Conservation (phyloP, 306 rosid genomes). For the Cucumis cinereus region DNA sequence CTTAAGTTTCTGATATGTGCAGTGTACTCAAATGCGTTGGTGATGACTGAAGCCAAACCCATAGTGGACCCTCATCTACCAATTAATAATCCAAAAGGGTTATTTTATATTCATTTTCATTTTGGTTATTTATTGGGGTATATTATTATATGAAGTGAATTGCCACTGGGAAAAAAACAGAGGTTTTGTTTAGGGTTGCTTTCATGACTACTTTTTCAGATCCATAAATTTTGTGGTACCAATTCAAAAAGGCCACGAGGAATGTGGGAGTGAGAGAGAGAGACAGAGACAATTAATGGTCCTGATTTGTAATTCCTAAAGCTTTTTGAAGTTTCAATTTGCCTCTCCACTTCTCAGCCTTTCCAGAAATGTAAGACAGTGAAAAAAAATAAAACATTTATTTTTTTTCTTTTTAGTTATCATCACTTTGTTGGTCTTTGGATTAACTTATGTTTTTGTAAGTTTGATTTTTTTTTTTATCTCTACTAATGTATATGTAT, state of each 20-base stretch:
- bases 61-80: neutral
- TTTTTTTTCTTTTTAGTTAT: neutral
- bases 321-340: too few species aligned
- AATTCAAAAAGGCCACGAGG: neutral
- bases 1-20: neutral
- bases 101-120: too few species aligned
- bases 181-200: neutral
- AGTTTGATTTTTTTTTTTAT: neutral
- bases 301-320: too few species aligned
- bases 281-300: too few species aligned
- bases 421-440: neutral
- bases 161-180: neutral
- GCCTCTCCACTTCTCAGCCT: too few species aligned
- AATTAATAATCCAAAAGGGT: neutral
- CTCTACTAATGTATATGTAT: too few species aligned
- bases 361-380: too few species aligned
- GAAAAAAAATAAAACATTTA: too few species aligned
- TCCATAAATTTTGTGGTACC: neutral
- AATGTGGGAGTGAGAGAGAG: neutral
- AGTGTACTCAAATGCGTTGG: neutral
- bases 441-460: neutral
- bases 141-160: neutral
- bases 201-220: neutral
- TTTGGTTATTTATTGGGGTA: neutral
- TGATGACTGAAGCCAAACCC: neutral